Evolutionary conservation across 495 filamentous ascomycete genomes (phyloP).

Genomic region (Podospora bellae-mahoneyi): DNA sequence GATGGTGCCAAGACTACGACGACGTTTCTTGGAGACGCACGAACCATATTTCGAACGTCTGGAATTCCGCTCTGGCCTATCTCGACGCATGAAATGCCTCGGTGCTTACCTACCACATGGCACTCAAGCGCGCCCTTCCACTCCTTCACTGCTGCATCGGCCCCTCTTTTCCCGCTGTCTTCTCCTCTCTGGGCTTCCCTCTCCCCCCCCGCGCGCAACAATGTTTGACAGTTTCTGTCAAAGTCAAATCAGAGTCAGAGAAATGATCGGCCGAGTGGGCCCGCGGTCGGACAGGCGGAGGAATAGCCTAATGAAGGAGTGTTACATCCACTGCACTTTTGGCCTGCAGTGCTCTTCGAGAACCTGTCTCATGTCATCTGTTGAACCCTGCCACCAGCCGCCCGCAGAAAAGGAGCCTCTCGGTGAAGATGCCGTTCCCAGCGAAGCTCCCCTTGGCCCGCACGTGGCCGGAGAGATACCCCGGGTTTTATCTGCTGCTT

Average conservation of each 20-base stretch:
- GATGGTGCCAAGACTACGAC: not conserved
- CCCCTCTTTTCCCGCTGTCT: too few relatives aligned
- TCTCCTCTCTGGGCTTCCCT: too few relatives aligned
- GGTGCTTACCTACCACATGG: not conserved
- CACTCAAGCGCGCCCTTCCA: too few relatives aligned
- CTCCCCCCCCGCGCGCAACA: not conserved
- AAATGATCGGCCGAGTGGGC: constrained; percentile 6
- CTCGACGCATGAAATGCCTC: not conserved
- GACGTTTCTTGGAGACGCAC: constrained; percentile 6
- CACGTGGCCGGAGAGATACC: constrained; percentile 18
- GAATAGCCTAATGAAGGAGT: constrained; percentile 2
- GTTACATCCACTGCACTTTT: not conserved
- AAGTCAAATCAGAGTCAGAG: not conserved
- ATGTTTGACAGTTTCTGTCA: not conserved
- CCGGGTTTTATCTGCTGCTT: not conserved
- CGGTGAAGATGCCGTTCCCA: constrained; percentile 7
- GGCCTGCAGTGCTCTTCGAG: not conserved
- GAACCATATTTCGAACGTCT: constrained; percentile 5
- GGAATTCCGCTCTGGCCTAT: not conserved
- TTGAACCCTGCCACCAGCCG: not conserved
- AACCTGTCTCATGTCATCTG: not conserved
- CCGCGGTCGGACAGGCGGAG: constrained; percentile 6
- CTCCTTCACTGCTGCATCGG: too few relatives aligned
- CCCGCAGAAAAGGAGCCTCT: not conserved
- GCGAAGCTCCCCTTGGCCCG: constrained; percentile 3